A percentile compares a stretch with the other conserved stretches of the same genome.
These are phyloP conservation scores for Colletotrichum camelliae DNA, from an alignment of 2,329 filamentous ascomycete genomes.

Conservation along the genomic window DNA sequence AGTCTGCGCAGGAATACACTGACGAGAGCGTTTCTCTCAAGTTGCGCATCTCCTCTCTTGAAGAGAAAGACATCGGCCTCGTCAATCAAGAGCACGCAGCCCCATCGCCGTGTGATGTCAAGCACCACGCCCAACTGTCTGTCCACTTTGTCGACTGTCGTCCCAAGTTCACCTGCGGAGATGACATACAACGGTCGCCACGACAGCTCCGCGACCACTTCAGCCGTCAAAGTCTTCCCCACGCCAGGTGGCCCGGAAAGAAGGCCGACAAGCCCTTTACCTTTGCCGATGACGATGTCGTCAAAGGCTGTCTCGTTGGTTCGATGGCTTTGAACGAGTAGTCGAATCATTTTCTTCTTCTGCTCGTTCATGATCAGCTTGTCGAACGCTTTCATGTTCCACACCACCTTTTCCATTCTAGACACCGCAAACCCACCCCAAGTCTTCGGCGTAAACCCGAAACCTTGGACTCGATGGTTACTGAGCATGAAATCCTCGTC, in stretches of 20 bases:
- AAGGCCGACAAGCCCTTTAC: conserved; percentile 47
- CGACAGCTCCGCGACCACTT: not conserved
- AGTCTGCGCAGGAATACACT: not conserved
- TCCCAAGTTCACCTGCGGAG: conserved; percentile 11
- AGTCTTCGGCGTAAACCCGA: not conserved
- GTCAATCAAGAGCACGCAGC: conserved; percentile 82
- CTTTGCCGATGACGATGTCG: conserved; percentile 51
- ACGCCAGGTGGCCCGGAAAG: conserved; percentile 53
- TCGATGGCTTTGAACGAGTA: not conserved
- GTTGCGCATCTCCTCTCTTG: conserved; percentile 69
- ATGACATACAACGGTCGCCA: not conserved
- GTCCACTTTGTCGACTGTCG: not conserved
- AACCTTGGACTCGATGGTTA: not conserved
- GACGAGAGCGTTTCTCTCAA: not conserved
- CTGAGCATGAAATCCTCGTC: no score
- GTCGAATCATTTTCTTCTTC: not conserved
- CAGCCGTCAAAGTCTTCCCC: conserved; percentile 52
- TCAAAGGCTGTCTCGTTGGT: not conserved
- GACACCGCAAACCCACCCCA: not conserved
- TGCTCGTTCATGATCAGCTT: not conserved
- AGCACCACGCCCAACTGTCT: not conserved
- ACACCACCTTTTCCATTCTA: not conserved
- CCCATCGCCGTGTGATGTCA: conserved; percentile 56
- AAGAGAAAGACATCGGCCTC: conserved; percentile 81
- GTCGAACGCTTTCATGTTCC: not conserved